Evolutionary conservation across 2,329 filamentous ascomycete genomes (phyloP).

Genomic region (Annulohypoxylon truncatum): DNA sequence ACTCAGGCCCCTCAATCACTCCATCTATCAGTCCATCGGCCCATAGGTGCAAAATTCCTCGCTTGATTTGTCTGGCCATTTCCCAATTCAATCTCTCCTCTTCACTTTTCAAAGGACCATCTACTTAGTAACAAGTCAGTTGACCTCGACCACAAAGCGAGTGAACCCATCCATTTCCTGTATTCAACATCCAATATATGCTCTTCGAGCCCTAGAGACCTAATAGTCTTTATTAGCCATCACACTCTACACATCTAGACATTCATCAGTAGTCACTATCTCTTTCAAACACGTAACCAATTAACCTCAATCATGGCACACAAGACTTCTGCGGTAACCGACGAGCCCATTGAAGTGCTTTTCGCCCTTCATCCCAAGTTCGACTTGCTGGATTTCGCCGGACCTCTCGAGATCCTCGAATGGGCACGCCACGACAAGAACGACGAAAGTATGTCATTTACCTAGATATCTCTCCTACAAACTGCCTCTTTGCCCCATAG

Average conservation of each 20-base stretch:
- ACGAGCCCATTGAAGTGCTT: conserved; percentile 70
- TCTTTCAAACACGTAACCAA: conserved; percentile 28
- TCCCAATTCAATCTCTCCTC: conserved; percentile 33
- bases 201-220: conserved; percentile 13
- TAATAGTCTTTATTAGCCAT: conserved; percentile 8
- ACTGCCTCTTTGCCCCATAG: conserved; percentile 2
- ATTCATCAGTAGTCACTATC: not conserved
- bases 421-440: conserved; percentile 64
- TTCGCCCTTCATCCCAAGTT: conserved; percentile 71
- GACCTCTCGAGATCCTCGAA: conserved; percentile 64
- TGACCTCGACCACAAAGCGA: conserved; percentile 39
- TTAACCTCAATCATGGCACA: conserved; percentile 59
- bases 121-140: not conserved
- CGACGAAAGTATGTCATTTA: conserved; percentile 60
- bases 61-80: conserved; percentile 38
- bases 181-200: conserved; percentile 27
- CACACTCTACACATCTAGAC: conserved; percentile 8
- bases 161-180: conserved; percentile 27
- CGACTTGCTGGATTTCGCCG: conserved; percentile 68
- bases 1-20: conserved; percentile 46
- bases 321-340: conserved; percentile 69
- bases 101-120: conserved; percentile 29
- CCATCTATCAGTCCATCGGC: conserved; percentile 42
- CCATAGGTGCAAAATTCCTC: conserved; percentile 41
- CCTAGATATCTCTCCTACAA: conserved; percentile 3